phyloP scores from a whole-genome alignment of 352 stramenopile species.

The Globisporangium cystogenes region DNA sequence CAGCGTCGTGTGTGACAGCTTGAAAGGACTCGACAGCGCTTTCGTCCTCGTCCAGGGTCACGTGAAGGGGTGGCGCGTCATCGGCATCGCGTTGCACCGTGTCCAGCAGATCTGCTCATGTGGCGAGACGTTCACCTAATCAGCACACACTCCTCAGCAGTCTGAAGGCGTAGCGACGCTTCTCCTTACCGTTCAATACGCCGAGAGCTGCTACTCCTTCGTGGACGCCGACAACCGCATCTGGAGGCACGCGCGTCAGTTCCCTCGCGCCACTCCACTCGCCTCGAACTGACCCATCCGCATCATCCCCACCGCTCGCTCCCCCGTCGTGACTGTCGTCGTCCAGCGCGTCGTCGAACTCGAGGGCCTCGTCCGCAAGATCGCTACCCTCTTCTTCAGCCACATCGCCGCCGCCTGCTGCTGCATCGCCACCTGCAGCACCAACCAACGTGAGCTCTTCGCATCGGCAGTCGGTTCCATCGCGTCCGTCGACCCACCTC shows the following conservation, averaged over 20 bases:
- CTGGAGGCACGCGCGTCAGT: neutral
- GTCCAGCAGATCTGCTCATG: slow-evolving; percentile 8
- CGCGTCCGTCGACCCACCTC: neutral
- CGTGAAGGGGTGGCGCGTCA: neutral
- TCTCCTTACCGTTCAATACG: slow-evolving; percentile 1
- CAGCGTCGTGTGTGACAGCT: neutral
- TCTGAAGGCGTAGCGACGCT: too few species aligned
- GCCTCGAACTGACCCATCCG: too few species aligned
- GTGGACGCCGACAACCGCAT: neutral
- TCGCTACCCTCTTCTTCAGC: neutral
- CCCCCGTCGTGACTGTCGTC: neutral
- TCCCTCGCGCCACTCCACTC: neutral
- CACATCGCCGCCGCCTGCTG: too few species aligned
- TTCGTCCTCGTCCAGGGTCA: neutral
- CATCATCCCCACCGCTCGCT: neutral
- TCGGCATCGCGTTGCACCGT: slow-evolving; percentile 9
- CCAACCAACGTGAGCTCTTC: too few species aligned
- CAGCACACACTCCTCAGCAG: neutral
- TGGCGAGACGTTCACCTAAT: neutral
- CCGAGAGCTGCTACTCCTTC: neutral
- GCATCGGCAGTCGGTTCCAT: too few species aligned
- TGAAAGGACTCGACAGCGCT: neutral
- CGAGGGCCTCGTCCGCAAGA: neutral
- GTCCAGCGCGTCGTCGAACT: neutral
- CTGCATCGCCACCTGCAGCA: neutral